Conservation (phyloP, 768 basidiomycete species). For the Termitomyces sp. region DNA sequence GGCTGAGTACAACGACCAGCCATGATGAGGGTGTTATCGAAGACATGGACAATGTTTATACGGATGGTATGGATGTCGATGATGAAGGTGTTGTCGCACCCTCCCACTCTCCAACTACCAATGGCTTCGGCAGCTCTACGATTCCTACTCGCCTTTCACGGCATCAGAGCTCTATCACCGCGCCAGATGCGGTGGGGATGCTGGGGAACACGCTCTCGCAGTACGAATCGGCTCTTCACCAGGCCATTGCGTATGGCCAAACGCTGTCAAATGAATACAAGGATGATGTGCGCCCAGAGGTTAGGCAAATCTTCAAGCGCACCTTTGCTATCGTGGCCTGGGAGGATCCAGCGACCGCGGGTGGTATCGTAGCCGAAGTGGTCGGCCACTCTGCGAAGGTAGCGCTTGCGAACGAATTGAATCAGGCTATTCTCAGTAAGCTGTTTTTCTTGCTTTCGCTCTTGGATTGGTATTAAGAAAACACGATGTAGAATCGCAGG, state of each 20-base stretch:
- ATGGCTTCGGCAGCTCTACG: slow-evolving; percentile 28
- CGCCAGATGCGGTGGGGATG: slow-evolving; percentile 17
- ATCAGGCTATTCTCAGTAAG: slow-evolving; percentile 80
- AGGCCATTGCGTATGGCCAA: slow-evolving; percentile 75
- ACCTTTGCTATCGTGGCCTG: slow-evolving; percentile 82
- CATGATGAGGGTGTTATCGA: slow-evolving; percentile 35
- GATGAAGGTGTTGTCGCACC: slow-evolving; percentile 32
- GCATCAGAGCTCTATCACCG: slow-evolving; percentile 8
- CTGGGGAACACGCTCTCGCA: slow-evolving; percentile 26
- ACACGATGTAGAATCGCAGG: slow-evolving; percentile 65
- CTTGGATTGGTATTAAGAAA: background rate
- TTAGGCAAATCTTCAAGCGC: slow-evolving; percentile 65
- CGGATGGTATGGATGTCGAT: slow-evolving; percentile 55
- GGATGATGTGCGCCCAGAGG: slow-evolving; percentile 57
- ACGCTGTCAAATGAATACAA: slow-evolving; percentile 67
- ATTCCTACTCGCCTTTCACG: slow-evolving; percentile 8
- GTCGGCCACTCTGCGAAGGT: slow-evolving; percentile 68
- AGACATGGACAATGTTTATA: slow-evolving; percentile 36
- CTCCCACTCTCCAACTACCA: slow-evolving; percentile 19
- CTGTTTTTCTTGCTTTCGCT: slow-evolving; percentile 8
- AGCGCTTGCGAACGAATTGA: slow-evolving; percentile 71
- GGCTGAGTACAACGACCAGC: background rate
- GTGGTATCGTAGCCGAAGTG: slow-evolving; percentile 63
- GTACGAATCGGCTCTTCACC: slow-evolving; percentile 59
- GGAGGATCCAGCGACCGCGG: slow-evolving; percentile 67